Evolutionary conservation across 139 green algal species (phyloP).

Genomic region (Chlorella ohadii): DNA sequence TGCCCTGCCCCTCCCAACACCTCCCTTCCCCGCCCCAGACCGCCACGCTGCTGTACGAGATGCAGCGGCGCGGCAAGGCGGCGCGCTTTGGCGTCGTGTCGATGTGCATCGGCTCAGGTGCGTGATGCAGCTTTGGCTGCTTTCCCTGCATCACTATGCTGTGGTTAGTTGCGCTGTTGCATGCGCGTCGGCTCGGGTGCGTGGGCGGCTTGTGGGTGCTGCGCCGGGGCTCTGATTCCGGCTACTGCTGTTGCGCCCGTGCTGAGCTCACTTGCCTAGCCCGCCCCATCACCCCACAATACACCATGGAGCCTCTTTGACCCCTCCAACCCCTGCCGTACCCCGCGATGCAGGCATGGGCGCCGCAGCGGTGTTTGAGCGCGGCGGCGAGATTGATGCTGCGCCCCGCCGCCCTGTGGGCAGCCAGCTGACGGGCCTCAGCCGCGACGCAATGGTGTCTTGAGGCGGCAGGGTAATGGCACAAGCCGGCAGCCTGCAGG

Average conservation of each 20-base stretch:
- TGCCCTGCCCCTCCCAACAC: not conserved
- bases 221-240: no score
- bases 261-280: no score
- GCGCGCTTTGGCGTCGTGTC: conserved; percentile 95
- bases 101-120: conserved; percentile 96
- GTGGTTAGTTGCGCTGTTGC: no score
- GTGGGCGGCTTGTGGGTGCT: no score
- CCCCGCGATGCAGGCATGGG: conserved; percentile 79
- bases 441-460: conserved; percentile 1
- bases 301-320: no score
- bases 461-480: not conserved
- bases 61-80: conserved; percentile 82
- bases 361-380: conserved; percentile 92
- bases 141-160: no score
- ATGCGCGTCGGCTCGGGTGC: no score
- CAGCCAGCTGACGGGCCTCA: conserved; percentile 22
- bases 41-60: conserved; percentile 97
- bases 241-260: no score
- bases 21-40: conserved; percentile 53
- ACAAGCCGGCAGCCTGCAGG: no score
- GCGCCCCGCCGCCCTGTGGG: not conserved
- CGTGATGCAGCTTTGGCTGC: not conserved
- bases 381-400: conserved; percentile 27
- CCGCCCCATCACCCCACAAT: no score
- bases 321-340: not conserved